Base-by-base conservation (phyloP, 805 yeast genomes). In the Myxozyma vanderwaltii region DNA sequence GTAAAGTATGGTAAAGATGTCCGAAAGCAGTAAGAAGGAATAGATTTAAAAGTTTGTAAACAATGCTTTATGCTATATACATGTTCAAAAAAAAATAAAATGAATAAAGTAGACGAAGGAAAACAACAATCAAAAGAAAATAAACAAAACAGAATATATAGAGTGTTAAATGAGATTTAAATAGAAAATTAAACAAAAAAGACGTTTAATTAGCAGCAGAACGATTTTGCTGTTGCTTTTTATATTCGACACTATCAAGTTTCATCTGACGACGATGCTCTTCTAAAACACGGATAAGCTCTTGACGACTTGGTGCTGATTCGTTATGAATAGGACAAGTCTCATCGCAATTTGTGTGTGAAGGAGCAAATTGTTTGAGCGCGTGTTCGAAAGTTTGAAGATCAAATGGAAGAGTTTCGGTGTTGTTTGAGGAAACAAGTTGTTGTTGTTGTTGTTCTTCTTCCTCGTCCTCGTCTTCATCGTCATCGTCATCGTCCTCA, bases 241-340 rank as follows among this genome's bases (percentile, higher is more conserved):
- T 52, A 26, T 46, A 58, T 27, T 52, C 58, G 23, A 31, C 56
- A 21, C 58, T 53, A 26, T 58, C 61, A 23, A 44, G 36, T 43
- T 54, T 58, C 47, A 58, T 23, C 36, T 53, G 52, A 10, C 58
- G 59, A 24, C 54, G 55, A 38, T 54, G 58, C 45, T 54, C 55
- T 13, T 54, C 62, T 8, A 58, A 21, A n/a, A 50, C 45, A 26
- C 51, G 51, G 15, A 59, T 38, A 29, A 53, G 39, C 31, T 45
- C 49, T 35, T 59, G 49, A 13, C 59, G 51, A 5, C 45, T 35
- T 3, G 59, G 49, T 3, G 54, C 58, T 8, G 50, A 35, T 10
- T 48, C 59, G 45, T 58, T 58, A 35, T 58, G 63, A 29, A 58
- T 44, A 5, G 59, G 59, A 27, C 63, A 58, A 6, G 48, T n/a